phyloP scores from a whole-genome alignment of 1,284 basidiomycete genomes.

The Chiua sp. region DNA sequence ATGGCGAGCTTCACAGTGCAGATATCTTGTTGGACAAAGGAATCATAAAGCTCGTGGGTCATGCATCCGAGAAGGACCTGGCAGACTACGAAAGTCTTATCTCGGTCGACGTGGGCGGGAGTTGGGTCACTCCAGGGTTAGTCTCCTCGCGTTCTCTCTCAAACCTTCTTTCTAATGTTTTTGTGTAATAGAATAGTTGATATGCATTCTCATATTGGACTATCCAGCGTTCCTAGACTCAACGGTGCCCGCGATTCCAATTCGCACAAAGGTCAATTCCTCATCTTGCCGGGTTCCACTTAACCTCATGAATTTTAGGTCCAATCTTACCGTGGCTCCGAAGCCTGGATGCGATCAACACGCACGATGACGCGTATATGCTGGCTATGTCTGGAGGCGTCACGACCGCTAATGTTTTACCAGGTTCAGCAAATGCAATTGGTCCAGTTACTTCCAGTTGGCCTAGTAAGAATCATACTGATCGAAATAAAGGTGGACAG shows the following conservation, averaged over 20 bases:
- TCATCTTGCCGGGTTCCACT: neutral
- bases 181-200: constrained; percentile 49
- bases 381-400: constrained; percentile 52
- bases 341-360: constrained; percentile 38
- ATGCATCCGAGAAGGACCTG: constrained; percentile 34
- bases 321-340: constrained; percentile 48
- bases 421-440: constrained; percentile 66
- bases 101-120: constrained; percentile 47
- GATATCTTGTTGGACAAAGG: constrained; percentile 54
- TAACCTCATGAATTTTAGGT: constrained; percentile 23
- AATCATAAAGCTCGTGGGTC: constrained; percentile 49
- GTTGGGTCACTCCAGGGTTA: constrained; percentile 55
- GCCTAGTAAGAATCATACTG: constrained; percentile 4
- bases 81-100: constrained; percentile 29
- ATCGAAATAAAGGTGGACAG: constrained; percentile 47
- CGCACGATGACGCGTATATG: constrained; percentile 39
- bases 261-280: constrained; percentile 43
- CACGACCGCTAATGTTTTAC: constrained; percentile 71
- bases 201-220: constrained; percentile 70
- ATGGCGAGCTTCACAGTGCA: constrained; percentile 55
- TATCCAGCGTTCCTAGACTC: constrained; percentile 54
- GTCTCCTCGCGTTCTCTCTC: neutral
- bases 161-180: constrained; percentile 5
- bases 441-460: constrained; percentile 38
- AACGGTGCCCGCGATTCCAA: constrained; percentile 49